phyloP scores from a whole-genome alignment of 2,329 filamentous ascomycete genomes.

The Ascochyta fabae region DNA sequence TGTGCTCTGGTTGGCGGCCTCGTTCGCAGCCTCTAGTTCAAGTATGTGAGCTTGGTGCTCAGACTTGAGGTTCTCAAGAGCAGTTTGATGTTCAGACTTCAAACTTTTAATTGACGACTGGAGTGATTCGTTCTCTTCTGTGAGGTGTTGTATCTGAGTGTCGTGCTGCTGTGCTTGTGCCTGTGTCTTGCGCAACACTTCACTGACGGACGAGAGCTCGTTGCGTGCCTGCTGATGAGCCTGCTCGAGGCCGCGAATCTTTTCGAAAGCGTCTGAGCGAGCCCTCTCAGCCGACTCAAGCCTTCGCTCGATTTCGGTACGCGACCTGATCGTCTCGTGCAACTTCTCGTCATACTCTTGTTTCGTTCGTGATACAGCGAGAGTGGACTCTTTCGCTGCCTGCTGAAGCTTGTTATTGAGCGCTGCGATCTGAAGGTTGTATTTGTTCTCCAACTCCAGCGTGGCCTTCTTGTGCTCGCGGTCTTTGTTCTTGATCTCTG shows the following conservation, averaged over 20 bases:
- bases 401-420: slow-evolving; percentile 47
- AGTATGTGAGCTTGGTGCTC: slow-evolving; percentile 18
- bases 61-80: slow-evolving; percentile 17
- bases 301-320: slow-evolving; percentile 36
- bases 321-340: slow-evolving; percentile 31
- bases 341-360: slow-evolving; percentile 47
- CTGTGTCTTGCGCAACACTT: slow-evolving; percentile 35
- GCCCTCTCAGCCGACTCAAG: slow-evolving; percentile 35
- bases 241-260: slow-evolving; percentile 35
- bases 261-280: slow-evolving; percentile 36
- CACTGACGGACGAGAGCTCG: slow-evolving; percentile 32
- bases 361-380: slow-evolving; percentile 35
- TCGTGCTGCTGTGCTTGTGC: slow-evolving; percentile 32
- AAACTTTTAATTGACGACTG: slow-evolving; percentile 21
- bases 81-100: slow-evolving; percentile 1
- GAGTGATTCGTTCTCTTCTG: slow-evolving; percentile 32
- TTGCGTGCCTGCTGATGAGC: slow-evolving; percentile 32
- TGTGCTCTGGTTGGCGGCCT: slow-evolving; percentile 3
- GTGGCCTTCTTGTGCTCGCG: slow-evolving; percentile 42
- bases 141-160: slow-evolving; percentile 50
- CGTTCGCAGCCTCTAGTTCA: slow-evolving; percentile 10
- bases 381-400: slow-evolving; percentile 34
- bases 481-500: slow-evolving; percentile 63
- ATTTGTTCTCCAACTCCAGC: slow-evolving; percentile 56
- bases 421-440: slow-evolving; percentile 51